Conservation (phyloP, 2,329 filamentous ascomycete genomes). For the Waltergamsia citrina region DNA sequence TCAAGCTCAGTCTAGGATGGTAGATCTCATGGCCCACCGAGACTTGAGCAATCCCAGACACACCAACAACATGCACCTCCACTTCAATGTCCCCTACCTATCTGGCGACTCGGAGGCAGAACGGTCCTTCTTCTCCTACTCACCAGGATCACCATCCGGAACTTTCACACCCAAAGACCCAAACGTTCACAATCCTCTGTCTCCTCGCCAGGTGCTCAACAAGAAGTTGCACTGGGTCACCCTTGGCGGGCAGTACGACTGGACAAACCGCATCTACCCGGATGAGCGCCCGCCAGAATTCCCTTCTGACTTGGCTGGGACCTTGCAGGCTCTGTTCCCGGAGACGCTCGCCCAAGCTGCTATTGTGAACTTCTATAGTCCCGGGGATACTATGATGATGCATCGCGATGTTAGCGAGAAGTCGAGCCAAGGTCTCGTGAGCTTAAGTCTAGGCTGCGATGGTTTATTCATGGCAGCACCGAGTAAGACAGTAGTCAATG, state of each 20-base stretch:
- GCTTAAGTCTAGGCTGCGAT: slow-evolving; percentile 83
- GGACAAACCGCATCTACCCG: slow-evolving; percentile 81
- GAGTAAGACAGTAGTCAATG: slow-evolving; percentile 18
- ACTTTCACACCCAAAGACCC: slow-evolving; percentile 61
- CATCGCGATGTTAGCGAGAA: slow-evolving; percentile 91
- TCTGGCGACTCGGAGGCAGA: slow-evolving; percentile 9
- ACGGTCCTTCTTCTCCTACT: slow-evolving; percentile 44
- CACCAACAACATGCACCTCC: slow-evolving; percentile 82
- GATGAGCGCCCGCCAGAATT: slow-evolving; percentile 58
- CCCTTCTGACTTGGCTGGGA: slow-evolving; percentile 58
- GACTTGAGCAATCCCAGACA: slow-evolving; percentile 67
- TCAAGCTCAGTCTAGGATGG: slow-evolving; percentile 55
- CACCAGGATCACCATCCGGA: slow-evolving; percentile 35
- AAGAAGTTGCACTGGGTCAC: slow-evolving; percentile 89
- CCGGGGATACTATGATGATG: slow-evolving; percentile 83
- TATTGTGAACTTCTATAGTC: slow-evolving; percentile 87
- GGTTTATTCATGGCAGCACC: slow-evolving; percentile 78
- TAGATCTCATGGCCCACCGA: slow-evolving; percentile 66
- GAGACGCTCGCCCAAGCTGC: slow-evolving; percentile 75
- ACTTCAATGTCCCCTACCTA: slow-evolving; percentile 61
- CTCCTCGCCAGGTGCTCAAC: slow-evolving; percentile 59
- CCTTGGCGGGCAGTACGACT: slow-evolving; percentile 92
- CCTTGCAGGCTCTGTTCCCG: slow-evolving; percentile 66
- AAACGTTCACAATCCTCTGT: slow-evolving; percentile 63
- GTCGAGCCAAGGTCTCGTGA: slow-evolving; percentile 68